Base-by-base conservation (phyloP, 805 yeast species). In the Metschnikowia gruessii region DNA sequence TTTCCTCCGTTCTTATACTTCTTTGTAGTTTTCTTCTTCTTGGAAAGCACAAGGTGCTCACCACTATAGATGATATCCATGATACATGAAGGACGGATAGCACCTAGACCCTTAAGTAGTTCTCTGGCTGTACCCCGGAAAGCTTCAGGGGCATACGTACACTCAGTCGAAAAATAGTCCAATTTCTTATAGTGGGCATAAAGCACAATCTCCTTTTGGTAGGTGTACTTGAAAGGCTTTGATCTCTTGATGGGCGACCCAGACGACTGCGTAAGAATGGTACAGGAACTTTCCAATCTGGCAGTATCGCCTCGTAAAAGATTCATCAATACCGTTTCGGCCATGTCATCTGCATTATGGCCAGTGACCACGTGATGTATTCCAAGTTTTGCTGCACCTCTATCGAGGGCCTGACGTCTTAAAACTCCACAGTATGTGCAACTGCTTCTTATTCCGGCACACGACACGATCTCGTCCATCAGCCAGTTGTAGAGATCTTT, bases 311-410 rank as follows among this genome's bases (percentile, higher is more conserved):
- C 99, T 57, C 99, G 76, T 24, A 94, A 69, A 37, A 94, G 67
- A 65, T 94, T 94, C 98, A 94, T 92, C 45, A 94, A 67, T 4
- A 94, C 96, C 0, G 99, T 94, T 60, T 94, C 99, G 1, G 99
- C 99, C 88, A 94, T 87, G 68, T 94, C 99, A 65, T 94, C 99
- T 0, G 99, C 99, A 64, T 94, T 94, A 66, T 94, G 99, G 2
- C 99, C 99, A 0, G 99, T 94, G 1, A 94, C 95, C 28, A 94
- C 94, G 66, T 94, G 99, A 44, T 77, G 75, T 42, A 94, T 90
- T 0, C 84, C 89, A 19, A 92, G 68, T 60, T 83, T 85, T 10
- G 87, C 83, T 2, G 98, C 97, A 2, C 99, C 99, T 55, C 99
- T 75, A 64, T 94, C 99, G 40, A 94, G 69, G 0, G 99, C 97